Evolutionary conservation across 106 monocot genomes (phyloP), one percentile per base, ranked within the genome.

Genomic region (Triglochin maritima): DNA sequence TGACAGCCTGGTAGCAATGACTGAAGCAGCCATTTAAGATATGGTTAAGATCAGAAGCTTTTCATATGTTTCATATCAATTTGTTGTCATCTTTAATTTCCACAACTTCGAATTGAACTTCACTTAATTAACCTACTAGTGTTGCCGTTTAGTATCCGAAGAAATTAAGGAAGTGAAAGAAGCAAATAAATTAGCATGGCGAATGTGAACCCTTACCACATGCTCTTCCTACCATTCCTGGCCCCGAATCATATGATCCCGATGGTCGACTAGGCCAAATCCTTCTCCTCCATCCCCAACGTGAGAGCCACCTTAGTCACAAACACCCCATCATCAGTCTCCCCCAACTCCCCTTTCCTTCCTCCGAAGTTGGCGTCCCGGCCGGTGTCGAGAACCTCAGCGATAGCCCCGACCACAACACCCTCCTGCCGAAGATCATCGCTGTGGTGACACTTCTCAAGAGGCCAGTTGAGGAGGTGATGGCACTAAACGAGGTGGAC

Each of bases 301-400:
- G 63, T 81, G 16, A 71, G 67, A 53, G 69, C 75, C 60, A 77
- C 77, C 56, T 45, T 81, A 62, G 50, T 81, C 73, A 69, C 77
- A 67, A 67, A 81, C 81, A 42, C 64, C 73, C 73, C n/a, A n/a
- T n/a, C n/a, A n/a, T n/a, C 53, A n/a, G 57, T 45, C 46, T 65
- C 65, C 62, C 4, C 62, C 62, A 42, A 4, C 0, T 81, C 46
- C 80, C 80, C 54, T 76, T 81, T 71, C 72, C 80, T 4, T 29
- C 29, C 29, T 1, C 13, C 12, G 2, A 29, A 7, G 50, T 43
- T 1, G 17, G n/a, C 12, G 11, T 72, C 51, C 80, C 64, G 13
- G 49, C n/a, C 29, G 60, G 57, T 2, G 62, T 9, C 15, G 62
- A 7, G 62, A 63, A 15, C 15, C 62, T 9, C 7, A 6, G 9